These are phyloP conservation scores for Lentinula aciculospora DNA, from an alignment of 768 basidiomycete genomes.

Conservation along the genomic window DNA sequence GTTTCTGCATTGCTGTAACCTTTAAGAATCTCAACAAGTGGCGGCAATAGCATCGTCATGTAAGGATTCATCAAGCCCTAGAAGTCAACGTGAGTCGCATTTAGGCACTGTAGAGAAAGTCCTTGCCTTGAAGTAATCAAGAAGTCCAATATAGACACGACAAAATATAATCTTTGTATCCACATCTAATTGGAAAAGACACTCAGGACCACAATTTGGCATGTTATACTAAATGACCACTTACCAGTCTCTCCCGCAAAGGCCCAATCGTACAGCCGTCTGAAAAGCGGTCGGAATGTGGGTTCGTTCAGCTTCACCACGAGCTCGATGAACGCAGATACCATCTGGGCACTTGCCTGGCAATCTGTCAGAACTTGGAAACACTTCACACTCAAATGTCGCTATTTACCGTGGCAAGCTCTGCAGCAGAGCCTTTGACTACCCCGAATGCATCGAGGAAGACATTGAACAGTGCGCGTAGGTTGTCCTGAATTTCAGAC, in stretches of 20 bases:
- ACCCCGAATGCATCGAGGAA: slow-evolving; percentile 78
- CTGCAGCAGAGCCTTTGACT: slow-evolving; percentile 20
- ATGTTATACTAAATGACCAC: background rate
- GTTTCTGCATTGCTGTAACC: slow-evolving; percentile 30
- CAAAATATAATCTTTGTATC: slow-evolving; percentile 68
- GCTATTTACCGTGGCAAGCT: background rate
- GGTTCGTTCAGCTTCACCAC: slow-evolving; percentile 92
- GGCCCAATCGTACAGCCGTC: slow-evolving; percentile 93
- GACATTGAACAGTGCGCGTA: slow-evolving; percentile 66
- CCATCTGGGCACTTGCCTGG: slow-evolving; percentile 49
- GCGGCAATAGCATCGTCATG: slow-evolving; percentile 68
- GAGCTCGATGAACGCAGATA: slow-evolving; percentile 79
- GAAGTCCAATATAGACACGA: slow-evolving; percentile 62
- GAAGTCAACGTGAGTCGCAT: background rate
- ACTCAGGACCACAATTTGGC: slow-evolving; percentile 1
- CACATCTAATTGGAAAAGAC: slow-evolving; percentile 21
- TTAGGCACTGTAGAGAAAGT: too few species aligned
- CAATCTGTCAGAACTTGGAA: slow-evolving; percentile 9
- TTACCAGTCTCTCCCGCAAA: slow-evolving; percentile 53
- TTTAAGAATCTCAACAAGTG: slow-evolving; percentile 60
- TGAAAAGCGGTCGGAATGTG: slow-evolving; percentile 87
- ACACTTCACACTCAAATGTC: background rate
- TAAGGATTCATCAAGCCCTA: slow-evolving; percentile 90
- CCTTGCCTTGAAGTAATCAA: slow-evolving; percentile 85
- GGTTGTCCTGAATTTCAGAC: slow-evolving; percentile 55